These are phyloP conservation scores for Mucor velutinosus DNA, from an alignment of 371 early-diverging fungal genomes.

Conservation along the genomic window DNA sequence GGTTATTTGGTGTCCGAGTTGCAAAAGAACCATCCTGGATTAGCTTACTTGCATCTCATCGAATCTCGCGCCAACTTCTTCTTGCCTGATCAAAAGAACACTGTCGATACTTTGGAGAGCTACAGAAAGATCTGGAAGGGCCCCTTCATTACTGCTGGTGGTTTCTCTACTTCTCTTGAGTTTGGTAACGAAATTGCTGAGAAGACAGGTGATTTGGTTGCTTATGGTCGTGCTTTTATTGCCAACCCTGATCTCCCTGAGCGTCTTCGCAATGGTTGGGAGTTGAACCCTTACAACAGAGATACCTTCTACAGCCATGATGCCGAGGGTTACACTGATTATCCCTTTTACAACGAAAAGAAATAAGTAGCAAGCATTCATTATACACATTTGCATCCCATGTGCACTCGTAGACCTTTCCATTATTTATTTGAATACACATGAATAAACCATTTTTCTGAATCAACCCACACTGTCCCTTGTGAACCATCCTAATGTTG, in stretches of 20 bases:
- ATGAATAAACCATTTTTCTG: no score
- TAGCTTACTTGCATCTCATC: slow-evolving; percentile 40
- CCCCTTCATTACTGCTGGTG: slow-evolving; percentile 32
- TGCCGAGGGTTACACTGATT: slow-evolving; percentile 16
- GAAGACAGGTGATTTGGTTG: slow-evolving; percentile 11
- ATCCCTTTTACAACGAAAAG: slow-evolving; percentile 5
- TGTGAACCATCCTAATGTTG: no score
- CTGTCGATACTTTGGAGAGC: slow-evolving; percentile 21
- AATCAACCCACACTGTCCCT: no score
- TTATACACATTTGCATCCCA: no score
- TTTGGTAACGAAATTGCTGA: slow-evolving; percentile 11
- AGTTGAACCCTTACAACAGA: slow-evolving; percentile 15
- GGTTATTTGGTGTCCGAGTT: slow-evolving; percentile 19
- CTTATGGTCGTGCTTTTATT: slow-evolving; percentile 24
- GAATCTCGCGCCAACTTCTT: slow-evolving; percentile 26
- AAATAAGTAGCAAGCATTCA: no score
- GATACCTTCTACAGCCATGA: slow-evolving; percentile 16
- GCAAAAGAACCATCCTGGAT: slow-evolving; percentile 18
- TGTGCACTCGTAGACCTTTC: neutral
- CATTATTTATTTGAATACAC: neutral
- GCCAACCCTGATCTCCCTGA: slow-evolving; percentile 26
- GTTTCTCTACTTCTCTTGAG: slow-evolving; percentile 20
- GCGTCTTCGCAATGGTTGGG: slow-evolving; percentile 16
- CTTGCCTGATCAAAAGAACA: slow-evolving; percentile 1
- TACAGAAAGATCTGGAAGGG: slow-evolving; percentile 38